Conservation (phyloP, 1,284 basidiomycete species). For the Ceratobasidium sp. region DNA sequence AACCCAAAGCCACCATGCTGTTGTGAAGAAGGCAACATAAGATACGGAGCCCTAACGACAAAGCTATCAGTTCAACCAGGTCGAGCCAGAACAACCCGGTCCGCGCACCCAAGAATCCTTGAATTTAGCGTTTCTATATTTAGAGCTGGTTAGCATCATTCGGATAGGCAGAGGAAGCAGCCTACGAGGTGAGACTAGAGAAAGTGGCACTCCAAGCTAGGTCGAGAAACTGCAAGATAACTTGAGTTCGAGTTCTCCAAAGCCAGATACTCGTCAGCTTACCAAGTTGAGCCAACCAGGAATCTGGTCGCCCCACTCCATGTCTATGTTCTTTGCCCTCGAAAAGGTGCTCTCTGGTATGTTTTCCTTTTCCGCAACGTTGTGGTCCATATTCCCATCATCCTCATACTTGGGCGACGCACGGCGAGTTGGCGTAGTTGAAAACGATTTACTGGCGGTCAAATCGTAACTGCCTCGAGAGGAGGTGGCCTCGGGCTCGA, state of each 20-base stretch:
- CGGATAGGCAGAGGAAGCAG: neutral
- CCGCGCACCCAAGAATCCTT: conserved; percentile 1
- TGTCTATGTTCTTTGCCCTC: conserved; percentile 5
- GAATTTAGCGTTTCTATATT: conserved; percentile 16
- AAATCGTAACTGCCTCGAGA: neutral
- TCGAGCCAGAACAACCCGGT: neutral
- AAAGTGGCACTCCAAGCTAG: conserved; percentile 16
- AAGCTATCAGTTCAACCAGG: neutral
- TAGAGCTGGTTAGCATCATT: neutral
- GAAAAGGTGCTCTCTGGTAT: neutral
- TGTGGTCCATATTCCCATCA: neutral
- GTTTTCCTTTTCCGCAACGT: neutral
- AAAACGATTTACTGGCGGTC: too few relatives aligned
- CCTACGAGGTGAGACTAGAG: conserved; percentile 24
- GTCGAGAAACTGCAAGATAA: conserved; percentile 15
- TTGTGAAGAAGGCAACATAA: too few relatives aligned
- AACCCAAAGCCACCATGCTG: too few relatives aligned
- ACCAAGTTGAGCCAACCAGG: conserved; percentile 19
- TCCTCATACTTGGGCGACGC: too few relatives aligned
- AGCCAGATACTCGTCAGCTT: neutral
- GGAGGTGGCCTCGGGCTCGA: neutral
- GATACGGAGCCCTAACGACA: conserved; percentile 5
- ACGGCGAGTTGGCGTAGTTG: too few relatives aligned
- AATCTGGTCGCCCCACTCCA: conserved; percentile 22
- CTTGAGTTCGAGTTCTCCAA: neutral